phyloP scores from a whole-genome alignment of 495 filamentous ascomycete genomes.

The Talaromyces stipitatus region DNA sequence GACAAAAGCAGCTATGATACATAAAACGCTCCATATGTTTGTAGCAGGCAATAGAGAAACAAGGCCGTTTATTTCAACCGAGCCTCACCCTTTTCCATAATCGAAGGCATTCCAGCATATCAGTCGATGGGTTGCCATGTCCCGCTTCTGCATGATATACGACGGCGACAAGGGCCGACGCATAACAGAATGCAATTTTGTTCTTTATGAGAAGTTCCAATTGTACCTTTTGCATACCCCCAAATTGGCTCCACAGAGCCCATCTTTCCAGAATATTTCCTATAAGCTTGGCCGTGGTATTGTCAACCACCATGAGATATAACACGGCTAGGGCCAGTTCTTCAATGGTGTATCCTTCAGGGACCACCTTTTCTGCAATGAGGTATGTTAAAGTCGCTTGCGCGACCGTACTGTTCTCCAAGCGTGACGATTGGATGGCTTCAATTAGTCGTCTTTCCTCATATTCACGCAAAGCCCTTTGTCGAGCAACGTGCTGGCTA shows the following conservation, averaged over 20 bases:
- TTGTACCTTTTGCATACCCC: slow-evolving; percentile 49
- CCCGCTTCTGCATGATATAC: slow-evolving; percentile 36
- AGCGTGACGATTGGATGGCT: slow-evolving; percentile 48
- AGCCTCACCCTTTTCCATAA: slow-evolving; percentile 52
- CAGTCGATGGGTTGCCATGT: slow-evolving; percentile 46
- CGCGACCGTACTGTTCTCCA: slow-evolving; percentile 44
- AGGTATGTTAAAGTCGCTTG: slow-evolving; percentile 42
- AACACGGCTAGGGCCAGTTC: slow-evolving; percentile 43
- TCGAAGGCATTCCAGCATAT: slow-evolving; percentile 53
- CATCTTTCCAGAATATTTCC: slow-evolving; percentile 47
- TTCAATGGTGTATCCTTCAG: slow-evolving; percentile 14
- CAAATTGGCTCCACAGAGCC: slow-evolving; percentile 50
- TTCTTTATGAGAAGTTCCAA: slow-evolving; percentile 34
- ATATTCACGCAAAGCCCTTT: slow-evolving; percentile 23
- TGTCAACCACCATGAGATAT: slow-evolving; percentile 48
- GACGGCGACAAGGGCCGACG: slow-evolving; percentile 44
- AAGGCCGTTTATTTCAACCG: slow-evolving; percentile 40
- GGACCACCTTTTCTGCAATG: slow-evolving; percentile 19
- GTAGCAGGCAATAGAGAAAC: no score
- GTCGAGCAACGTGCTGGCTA: slow-evolving; percentile 22
- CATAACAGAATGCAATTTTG: slow-evolving; percentile 41
- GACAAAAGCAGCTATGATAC: no score
- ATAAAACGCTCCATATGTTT: no score
- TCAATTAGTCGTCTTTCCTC: slow-evolving; percentile 38
- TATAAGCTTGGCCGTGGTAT: slow-evolving; percentile 31